A percentile compares a stretch with the other conserved stretches of the same genome.
These are phyloP conservation scores for Wallacemonas sp. DNA, from an alignment of 208 protist species.

Conservation along the genomic window DNA sequence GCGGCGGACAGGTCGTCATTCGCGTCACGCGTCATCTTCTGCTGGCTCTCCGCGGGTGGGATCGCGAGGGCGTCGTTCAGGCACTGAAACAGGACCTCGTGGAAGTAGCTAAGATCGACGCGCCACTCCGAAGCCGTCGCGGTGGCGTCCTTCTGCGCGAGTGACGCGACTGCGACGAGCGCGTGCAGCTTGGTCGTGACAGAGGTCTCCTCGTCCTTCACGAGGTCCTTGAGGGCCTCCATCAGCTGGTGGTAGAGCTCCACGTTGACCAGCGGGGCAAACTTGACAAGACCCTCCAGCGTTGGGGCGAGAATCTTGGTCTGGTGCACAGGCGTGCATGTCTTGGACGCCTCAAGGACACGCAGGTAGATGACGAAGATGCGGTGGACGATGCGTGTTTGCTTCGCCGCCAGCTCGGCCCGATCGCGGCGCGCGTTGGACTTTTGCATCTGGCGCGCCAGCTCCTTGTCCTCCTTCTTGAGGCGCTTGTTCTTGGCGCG, in stretches of 20 bases:
- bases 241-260: slow-evolving; percentile 91
- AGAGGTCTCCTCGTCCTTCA: slow-evolving; percentile 73
- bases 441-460: slow-evolving; percentile 91
- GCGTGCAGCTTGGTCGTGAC: slow-evolving; percentile 90
- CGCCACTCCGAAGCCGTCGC: slow-evolving; percentile 81
- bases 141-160: slow-evolving; percentile 87
- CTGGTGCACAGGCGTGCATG: slow-evolving; percentile 81
- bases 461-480: slow-evolving; percentile 92
- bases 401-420: slow-evolving; percentile 84
- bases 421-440: slow-evolving; percentile 87
- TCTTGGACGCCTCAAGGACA: slow-evolving; percentile 84
- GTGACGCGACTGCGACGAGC: slow-evolving; percentile 84
- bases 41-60: slow-evolving; percentile 49
- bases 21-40: slow-evolving; percentile 67
- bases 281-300: slow-evolving; percentile 90
- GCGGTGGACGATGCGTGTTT: slow-evolving; percentile 87
- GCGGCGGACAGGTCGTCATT: slow-evolving; percentile 27
- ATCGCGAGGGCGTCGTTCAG: slow-evolving; percentile 79
- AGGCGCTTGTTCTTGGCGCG: slow-evolving; percentile 91
- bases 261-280: slow-evolving; percentile 89
- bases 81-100: slow-evolving; percentile 89
- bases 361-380: slow-evolving; percentile 93
- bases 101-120: slow-evolving; percentile 92
- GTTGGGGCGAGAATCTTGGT: slow-evolving; percentile 89
- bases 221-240: slow-evolving; percentile 85